These are phyloP conservation scores for Schwanniomyces occidentalis DNA, from an alignment of 805 yeast genomes.

Conservation along the genomic window DNA sequence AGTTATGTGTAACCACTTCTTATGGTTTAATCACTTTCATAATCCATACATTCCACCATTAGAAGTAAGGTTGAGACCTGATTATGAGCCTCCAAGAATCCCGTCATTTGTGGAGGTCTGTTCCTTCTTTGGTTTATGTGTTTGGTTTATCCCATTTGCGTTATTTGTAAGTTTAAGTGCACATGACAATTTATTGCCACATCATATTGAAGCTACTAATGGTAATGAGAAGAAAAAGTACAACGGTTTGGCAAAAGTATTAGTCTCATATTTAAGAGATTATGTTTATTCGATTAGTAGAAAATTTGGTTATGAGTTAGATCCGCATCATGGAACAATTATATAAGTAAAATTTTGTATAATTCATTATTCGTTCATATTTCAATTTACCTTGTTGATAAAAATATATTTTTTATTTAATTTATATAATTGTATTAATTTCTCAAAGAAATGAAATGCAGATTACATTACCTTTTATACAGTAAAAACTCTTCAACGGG, in stretches of 20 bases:
- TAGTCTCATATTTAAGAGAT: conserved; percentile 54
- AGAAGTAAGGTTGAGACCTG: conserved; percentile 55
- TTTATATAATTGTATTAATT: too few relatives aligned
- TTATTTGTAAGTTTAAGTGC: conserved; percentile 90
- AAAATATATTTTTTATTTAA: too few relatives aligned
- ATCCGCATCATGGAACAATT: conserved; percentile 53
- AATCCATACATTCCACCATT: conserved; percentile 72
- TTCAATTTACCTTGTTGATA: too few relatives aligned
- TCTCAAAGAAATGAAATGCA: too few relatives aligned
- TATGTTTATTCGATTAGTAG: conserved; percentile 46
- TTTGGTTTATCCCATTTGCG: conserved; percentile 94
- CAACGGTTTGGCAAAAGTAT: conserved; percentile 66
- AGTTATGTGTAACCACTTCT: conserved; percentile 76
- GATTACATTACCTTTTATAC: too few relatives aligned
- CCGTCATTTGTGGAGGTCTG: conserved; percentile 89
- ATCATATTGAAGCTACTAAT: conserved; percentile 33
- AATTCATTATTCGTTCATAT: conserved; percentile 2
- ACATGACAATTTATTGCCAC: conserved; percentile 84
- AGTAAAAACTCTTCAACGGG: conserved; percentile 65
- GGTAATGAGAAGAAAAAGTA: conserved; percentile 31
- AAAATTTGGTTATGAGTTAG: conserved; percentile 65
- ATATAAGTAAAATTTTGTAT: conserved; percentile 23
- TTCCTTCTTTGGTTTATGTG: conserved; percentile 90
- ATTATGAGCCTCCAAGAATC: conserved; percentile 61
- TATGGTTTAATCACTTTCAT: conserved; percentile 88